Percentiles rank a stretch among this genome's conserved stretches.
Conservation (phyloP, 2,329 filamentous ascomycete species). For the Davidsoniella neocaledoniae region DNA sequence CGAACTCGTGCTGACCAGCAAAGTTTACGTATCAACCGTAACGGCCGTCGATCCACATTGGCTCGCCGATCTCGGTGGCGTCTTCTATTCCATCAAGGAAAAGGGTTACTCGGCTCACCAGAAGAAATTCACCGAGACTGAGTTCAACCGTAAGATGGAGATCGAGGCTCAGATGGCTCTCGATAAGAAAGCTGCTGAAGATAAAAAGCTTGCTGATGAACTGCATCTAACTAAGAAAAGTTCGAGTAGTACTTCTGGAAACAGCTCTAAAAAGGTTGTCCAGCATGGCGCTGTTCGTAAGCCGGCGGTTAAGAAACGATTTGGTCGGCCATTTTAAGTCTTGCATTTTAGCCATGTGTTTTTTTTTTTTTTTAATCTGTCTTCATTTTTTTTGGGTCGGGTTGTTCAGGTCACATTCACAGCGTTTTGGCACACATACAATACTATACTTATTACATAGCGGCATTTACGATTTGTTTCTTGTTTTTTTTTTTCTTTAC, state of each 20-base stretch:
- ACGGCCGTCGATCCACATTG: conserved; percentile 93
- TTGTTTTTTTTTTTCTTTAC: too few species aligned
- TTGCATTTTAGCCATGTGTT: background rate
- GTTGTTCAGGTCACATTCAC: too few species aligned
- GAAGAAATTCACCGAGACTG: conserved; percentile 72
- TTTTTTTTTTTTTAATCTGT: background rate
- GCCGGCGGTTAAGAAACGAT: conserved; percentile 14
- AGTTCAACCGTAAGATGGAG: conserved; percentile 86
- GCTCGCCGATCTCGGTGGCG: conserved; percentile 88
- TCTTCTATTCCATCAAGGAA: conserved; percentile 95
- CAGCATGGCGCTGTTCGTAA: conserved; percentile 46
- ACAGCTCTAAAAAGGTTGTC: conserved; percentile 37
- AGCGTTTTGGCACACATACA: too few species aligned
- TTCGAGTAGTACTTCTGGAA: conserved; percentile 5
- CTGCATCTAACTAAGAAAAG: conserved; percentile 32
- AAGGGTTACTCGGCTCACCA: conserved; percentile 86
- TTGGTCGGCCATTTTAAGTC: conserved; percentile 12
- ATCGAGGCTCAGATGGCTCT: conserved; percentile 84
- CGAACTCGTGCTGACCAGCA: conserved; percentile 88
- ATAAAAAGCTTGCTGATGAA: conserved; percentile 33
- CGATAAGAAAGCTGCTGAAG: conserved; percentile 55
- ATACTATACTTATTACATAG: background rate
- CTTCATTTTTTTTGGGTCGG: too few species aligned
- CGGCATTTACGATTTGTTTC: too few species aligned
- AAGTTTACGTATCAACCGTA: conserved; percentile 96